Conservation (phyloP, 2,329 filamentous ascomycete genomes). For the Colletotrichum eleusines region DNA sequence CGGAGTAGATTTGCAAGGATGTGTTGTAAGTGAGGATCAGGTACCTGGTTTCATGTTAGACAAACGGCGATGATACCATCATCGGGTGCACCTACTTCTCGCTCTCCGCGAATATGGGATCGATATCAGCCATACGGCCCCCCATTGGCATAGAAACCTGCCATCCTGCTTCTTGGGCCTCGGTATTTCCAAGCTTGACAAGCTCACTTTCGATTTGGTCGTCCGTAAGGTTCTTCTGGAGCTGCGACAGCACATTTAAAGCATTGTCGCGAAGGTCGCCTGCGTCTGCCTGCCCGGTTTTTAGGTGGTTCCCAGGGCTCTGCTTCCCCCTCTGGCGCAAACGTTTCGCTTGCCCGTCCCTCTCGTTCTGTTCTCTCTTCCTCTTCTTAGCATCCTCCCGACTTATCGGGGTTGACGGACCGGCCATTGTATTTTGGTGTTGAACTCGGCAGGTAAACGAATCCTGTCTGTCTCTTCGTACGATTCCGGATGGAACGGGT, state of each 20-base stretch:
- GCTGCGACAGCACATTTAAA: constrained; percentile 39
- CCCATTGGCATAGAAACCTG: constrained; percentile 73
- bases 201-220: constrained; percentile 36
- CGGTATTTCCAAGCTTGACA: constrained; percentile 32
- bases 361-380: constrained; percentile 60
- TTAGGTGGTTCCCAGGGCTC: constrained; percentile 38
- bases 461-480: not conserved
- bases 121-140: constrained; percentile 73
- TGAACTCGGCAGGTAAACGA: not conserved
- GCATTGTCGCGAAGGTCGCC: constrained; percentile 39
- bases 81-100: constrained; percentile 64
- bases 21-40: constrained; percentile 81
- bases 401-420: constrained; percentile 48
- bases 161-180: constrained; percentile 58
- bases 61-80: constrained; percentile 24
- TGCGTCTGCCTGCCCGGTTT: constrained; percentile 28
- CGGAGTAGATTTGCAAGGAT: constrained; percentile 84
- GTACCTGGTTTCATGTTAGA: constrained; percentile 64
- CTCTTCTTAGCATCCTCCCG: constrained; percentile 59
- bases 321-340: constrained; percentile 49
- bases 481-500: no score
- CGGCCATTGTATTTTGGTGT: constrained; percentile 50
- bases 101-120: constrained; percentile 71
- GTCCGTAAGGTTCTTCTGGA: constrained; percentile 34
- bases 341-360: constrained; percentile 54